These are phyloP conservation scores for Sarocladium kiliense DNA, from an alignment of 2,329 filamentous ascomycete genomes.

Conservation along the genomic window DNA sequence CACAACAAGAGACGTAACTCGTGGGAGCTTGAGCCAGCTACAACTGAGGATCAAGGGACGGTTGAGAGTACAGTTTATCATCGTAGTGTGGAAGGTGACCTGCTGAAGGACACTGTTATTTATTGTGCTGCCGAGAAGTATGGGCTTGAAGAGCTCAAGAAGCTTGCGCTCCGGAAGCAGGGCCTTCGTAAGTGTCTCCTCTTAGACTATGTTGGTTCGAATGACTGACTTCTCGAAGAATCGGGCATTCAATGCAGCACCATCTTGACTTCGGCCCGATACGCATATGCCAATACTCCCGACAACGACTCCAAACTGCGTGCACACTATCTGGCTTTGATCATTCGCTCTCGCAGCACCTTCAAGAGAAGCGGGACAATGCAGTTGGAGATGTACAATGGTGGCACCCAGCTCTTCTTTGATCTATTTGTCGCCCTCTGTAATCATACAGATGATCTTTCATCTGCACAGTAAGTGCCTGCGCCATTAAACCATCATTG, in stretches of 20 bases:
- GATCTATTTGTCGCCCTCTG: conserved; percentile 90
- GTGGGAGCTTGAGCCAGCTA: conserved; percentile 71
- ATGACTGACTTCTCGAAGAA: conserved; percentile 35
- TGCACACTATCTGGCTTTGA: conserved; percentile 86
- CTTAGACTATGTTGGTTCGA: too few relatives aligned
- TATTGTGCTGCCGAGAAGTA: conserved; percentile 88
- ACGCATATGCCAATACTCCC: conserved; percentile 82
- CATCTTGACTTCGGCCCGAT: conserved; percentile 82
- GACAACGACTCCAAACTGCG: conserved; percentile 87
- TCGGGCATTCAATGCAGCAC: conserved; percentile 79
- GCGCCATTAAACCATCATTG: neutral
- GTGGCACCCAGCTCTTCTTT: conserved; percentile 80
- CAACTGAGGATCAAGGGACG: conserved; percentile 35
- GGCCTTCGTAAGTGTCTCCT: conserved; percentile 59
- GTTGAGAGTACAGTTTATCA: conserved; percentile 66
- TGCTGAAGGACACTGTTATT: conserved; percentile 85
- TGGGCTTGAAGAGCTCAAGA: conserved; percentile 77
- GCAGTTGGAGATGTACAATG: conserved; percentile 90
- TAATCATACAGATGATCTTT: conserved; percentile 77
- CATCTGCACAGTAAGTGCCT: conserved; percentile 46
- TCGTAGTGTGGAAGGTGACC: conserved; percentile 55
- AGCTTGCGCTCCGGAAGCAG: conserved; percentile 80
- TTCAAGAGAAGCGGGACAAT: conserved; percentile 94
- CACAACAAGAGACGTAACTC: conserved; percentile 77
- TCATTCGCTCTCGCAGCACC: conserved; percentile 79